A percentile compares a stretch with the other conserved stretches of the same genome.
phyloP scores from a whole-genome alignment of 306 rosid genomes.

The Mimosa bimucronata region DNA sequence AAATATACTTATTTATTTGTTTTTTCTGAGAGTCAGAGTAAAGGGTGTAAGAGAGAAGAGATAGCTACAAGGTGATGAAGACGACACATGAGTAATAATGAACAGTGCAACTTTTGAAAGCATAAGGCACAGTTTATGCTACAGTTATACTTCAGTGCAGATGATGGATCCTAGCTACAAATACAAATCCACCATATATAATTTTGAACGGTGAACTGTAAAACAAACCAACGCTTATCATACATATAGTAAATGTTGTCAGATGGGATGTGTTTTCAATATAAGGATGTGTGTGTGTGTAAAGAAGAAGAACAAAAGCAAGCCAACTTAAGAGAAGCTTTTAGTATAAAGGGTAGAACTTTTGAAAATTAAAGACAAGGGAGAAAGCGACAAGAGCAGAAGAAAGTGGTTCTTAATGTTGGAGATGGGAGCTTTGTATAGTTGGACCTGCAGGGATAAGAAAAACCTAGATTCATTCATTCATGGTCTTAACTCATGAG shows the following conservation, averaged over 20 bases:
- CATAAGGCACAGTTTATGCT: constrained; percentile 13
- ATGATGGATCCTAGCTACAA: not conserved
- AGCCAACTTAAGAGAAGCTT: not conserved
- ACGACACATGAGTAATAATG: constrained; percentile 12
- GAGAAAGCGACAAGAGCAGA: constrained; percentile 4
- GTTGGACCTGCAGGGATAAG: not conserved
- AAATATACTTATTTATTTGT: not conserved
- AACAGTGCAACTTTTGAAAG: constrained; percentile 9
- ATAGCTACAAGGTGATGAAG: constrained; percentile 19
- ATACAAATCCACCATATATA: not conserved
- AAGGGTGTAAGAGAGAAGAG: not conserved
- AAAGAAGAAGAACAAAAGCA: not conserved
- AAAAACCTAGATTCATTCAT: constrained; percentile 34
- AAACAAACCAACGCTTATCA: not conserved
- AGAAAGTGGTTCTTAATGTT: constrained; percentile 21
- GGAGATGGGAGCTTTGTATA: not conserved
- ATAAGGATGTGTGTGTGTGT: not conserved
- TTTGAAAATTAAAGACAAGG: not conserved
- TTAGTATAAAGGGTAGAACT: not conserved
- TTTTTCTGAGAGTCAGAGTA: not conserved
- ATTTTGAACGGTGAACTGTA: not conserved
- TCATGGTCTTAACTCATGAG: constrained; percentile 20
- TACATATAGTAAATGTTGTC: not conserved
- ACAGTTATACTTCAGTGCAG: constrained; percentile 24
- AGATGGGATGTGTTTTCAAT: not conserved